Conservation (phyloP, 148 eudicot genomes). For the Chenopodium suecicum region DNA sequence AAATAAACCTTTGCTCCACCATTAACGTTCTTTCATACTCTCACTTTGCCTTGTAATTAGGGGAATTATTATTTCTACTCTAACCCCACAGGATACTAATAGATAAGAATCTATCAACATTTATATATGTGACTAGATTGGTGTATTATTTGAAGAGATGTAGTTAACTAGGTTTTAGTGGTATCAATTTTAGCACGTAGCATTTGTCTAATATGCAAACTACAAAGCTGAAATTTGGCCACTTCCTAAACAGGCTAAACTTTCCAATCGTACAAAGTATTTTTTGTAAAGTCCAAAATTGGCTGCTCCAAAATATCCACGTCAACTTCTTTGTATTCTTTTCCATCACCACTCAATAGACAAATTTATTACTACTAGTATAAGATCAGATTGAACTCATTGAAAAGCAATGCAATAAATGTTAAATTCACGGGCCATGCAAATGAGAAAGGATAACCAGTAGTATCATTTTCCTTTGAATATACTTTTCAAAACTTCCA, state of each 20-base stretch:
- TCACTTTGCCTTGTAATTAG: background rate
- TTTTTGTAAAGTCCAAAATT: conserved; percentile 4
- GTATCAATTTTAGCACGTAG: conserved; percentile 32
- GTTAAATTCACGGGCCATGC: conserved; percentile 29
- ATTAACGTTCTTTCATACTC: too few species aligned
- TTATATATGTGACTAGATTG: background rate
- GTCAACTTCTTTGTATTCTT: conserved; percentile 22
- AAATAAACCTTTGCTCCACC: too few species aligned
- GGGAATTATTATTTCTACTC: background rate
- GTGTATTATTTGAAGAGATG: background rate
- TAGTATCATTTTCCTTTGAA: background rate
- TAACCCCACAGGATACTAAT: background rate
- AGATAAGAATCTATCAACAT: background rate
- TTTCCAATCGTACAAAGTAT: background rate
- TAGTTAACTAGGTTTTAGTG: conserved; percentile 11
- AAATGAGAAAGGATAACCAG: conserved; percentile 8
- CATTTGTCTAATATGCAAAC: conserved; percentile 6
- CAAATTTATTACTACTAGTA: conserved; percentile 7
- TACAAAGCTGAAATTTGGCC: background rate
- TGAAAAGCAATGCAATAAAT: background rate
- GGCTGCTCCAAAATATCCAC: conserved; percentile 25
- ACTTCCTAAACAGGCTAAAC: too few species aligned
- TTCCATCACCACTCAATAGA: conserved; percentile 21
- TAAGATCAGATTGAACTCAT: conserved; percentile 4
- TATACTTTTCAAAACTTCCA: too few species aligned